A percentile compares a stretch with the other conserved stretches of the same genome.
These are phyloP conservation scores for Apiospora aurea DNA, from an alignment of 2,329 filamentous ascomycete species.

Conservation along the genomic window DNA sequence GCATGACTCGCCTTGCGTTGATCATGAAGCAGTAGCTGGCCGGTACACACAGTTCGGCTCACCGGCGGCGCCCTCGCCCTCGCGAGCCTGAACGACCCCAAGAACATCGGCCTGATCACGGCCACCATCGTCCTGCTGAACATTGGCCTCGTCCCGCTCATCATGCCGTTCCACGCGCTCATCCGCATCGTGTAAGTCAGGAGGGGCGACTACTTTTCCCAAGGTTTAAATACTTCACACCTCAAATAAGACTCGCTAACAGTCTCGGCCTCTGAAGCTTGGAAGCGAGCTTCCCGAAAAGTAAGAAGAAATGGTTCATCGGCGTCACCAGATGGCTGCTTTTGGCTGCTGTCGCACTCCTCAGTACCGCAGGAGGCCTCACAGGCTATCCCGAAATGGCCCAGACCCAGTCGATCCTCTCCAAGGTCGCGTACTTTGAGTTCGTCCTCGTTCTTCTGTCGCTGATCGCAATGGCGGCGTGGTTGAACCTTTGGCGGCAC, in stretches of 20 bases:
- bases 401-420: neutral
- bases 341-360: conserved; percentile 17
- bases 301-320: neutral
- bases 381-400: conserved; percentile 12
- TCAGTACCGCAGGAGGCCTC: conserved; percentile 8
- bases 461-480: neutral
- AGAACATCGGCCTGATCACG: conserved; percentile 15
- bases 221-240: too few species aligned
- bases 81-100: neutral
- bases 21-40: neutral
- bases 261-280: neutral
- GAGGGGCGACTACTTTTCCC: too few species aligned
- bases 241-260: neutral
- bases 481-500: neutral
- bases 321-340: neutral
- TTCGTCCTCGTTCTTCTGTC: neutral
- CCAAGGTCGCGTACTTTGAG: conserved; percentile 14
- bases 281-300: conserved; percentile 13
- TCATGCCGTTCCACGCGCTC: conserved; percentile 21
- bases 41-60: conserved; percentile 13
- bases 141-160: conserved; percentile 26
- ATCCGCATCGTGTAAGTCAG: conserved; percentile 24
- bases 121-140: conserved; percentile 26
- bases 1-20: neutral
- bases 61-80: conserved; percentile 22